Evolutionary conservation across 768 basidiomycete genomes (phyloP), one percentile per base, ranked within the genome.

Genomic region (Symmetrospora coprosmae): DNA sequence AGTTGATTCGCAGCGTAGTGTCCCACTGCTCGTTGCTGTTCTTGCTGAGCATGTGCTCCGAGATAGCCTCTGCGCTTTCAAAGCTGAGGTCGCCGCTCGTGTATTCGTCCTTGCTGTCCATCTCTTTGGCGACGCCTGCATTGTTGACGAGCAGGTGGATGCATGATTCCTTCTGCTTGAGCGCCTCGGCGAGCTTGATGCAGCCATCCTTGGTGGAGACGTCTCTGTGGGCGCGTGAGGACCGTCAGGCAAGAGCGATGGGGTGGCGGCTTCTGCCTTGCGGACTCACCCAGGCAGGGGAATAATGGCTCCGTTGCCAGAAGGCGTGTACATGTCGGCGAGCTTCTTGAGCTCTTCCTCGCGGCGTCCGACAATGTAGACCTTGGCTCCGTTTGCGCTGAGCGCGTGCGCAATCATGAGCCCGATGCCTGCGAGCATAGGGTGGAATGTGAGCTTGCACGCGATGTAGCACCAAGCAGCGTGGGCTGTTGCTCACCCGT

Each of bases 361-460:
- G 23, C 72, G 43, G 38, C 72, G 64, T 8, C 71, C 71, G 17
- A 67, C 67, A 59, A 73, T 73, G 61, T 72, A 73, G 11, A 73
- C 72, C 50, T 64, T 70, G 35, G 71, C 68, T 2, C 71, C 71
- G 47, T 72, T 72, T 27, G 53, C 58, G 0, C 65, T 68, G 52
- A 71, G 71, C 0, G 70, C 70, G 11, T 59, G 64, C 16, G 70
- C 63, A 49, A 71, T 67, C 31, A 71, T 69, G 34, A 68, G 65
- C 3, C 72, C 72, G 33, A 72, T 59, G 21, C 50, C 50, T 14
- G 50, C 9, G 50, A 16, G 21, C n/a, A n/a, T n/a, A n/a, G n/a
- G n/a, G n/a, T n/a, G n/a, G n/a, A n/a, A n/a, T n/a, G n/a, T n/a
- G n/a, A n/a, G n/a, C n/a, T n/a, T n/a, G n/a, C n/a, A n/a, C n/a